Evolutionary conservation across 108 stramenopile species (phyloP), one percentile per base, ranked within the genome.

Genomic region (Aurantiochytrium sp.): DNA sequence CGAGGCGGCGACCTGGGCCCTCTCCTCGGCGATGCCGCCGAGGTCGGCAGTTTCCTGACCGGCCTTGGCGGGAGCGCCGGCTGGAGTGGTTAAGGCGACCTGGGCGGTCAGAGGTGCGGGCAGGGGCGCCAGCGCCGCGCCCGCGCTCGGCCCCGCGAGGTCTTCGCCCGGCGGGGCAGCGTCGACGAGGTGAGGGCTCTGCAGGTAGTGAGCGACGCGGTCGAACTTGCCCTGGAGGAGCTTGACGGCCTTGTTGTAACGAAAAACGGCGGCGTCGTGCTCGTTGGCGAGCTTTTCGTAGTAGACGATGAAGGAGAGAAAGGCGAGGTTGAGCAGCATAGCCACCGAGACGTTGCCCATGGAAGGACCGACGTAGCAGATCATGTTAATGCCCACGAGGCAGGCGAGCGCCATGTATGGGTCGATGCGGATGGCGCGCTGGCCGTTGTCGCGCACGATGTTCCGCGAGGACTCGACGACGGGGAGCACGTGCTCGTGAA

Each of bases 181-280:
- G 34, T 81, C 73, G 2, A 48, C 42, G 12, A 41, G 42, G 27
- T 48, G 39, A 6, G 73, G 42, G 39, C 24, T 81, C 73, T 48
- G 21, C 12, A 81, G 73, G 32, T 48, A 81, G 39, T 48, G 45
- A 15, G 42, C 39, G n/a, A 81, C 45, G 39, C 73, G 73, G 45
- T 81, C 73, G 24, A 41, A 81, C 42, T 81, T 81, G 39, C 45
- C 73, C 45, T 81, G 73, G 1, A 81, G 73, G 27, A 48, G 21
- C 39, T 81, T 81, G 42, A 81, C 45, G 45, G 73, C 39, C 73
- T 48, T 81, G 73, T 81, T 81, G 45, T 81, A 81, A 24, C 73
- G 73, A 3, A 81, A 81, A 27, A 81, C 39, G n/a, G 73, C 21
- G 6, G 73, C 39, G 73, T 81, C 73, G 24, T 81, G 45, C 73